Evolutionary conservation across 1,284 basidiomycete genomes (phyloP).

Genomic region (Anthracocystis panici-leucophaei): DNA sequence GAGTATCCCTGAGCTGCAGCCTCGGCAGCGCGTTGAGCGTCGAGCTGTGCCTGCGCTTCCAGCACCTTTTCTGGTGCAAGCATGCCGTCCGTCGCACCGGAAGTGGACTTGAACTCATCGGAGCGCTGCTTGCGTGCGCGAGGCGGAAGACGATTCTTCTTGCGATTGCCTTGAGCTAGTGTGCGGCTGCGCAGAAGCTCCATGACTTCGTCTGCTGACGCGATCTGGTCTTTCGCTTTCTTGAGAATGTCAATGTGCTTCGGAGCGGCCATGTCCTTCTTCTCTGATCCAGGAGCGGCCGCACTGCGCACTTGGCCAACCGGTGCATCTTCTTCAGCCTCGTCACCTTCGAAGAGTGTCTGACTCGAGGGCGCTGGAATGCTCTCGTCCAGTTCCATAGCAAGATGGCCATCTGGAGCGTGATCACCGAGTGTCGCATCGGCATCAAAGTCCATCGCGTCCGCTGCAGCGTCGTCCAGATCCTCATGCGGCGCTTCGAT

Average conservation of each 20-base stretch:
- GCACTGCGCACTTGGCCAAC: conserved; percentile 12
- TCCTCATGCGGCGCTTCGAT: conserved; percentile 2
- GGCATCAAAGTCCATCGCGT: conserved; percentile 15
- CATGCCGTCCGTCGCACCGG: conserved; percentile 7
- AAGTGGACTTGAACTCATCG: conserved; percentile 11
- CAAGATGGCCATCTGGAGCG: neutral
- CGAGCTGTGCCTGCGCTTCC: conserved; percentile 39
- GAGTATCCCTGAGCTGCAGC: conserved; percentile 49
- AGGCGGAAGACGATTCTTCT: conserved; percentile 31
- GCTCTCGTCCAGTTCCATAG: conserved; percentile 5
- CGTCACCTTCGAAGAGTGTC: conserved; percentile 37
- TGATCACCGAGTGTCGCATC: conserved; percentile 39
- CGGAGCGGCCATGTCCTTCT: neutral
- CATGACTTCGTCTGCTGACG: conserved; percentile 44
- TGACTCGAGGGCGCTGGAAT: conserved; percentile 37
- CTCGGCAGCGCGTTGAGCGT: conserved; percentile 46
- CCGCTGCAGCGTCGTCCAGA: neutral
- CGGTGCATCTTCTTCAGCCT: conserved; percentile 6
- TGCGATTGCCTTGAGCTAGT: conserved; percentile 24
- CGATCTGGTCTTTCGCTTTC: conserved; percentile 10
- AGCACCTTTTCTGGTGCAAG: conserved; percentile 45
- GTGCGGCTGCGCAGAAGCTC: conserved; percentile 40
- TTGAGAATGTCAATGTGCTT: conserved; percentile 1
- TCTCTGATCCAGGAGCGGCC: neutral
- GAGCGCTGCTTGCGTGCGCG: conserved; percentile 41